Percentiles rank a stretch among this genome's conserved stretches.
phyloP scores from a whole-genome alignment of 306 rosid genomes.

The Delonix regia region DNA sequence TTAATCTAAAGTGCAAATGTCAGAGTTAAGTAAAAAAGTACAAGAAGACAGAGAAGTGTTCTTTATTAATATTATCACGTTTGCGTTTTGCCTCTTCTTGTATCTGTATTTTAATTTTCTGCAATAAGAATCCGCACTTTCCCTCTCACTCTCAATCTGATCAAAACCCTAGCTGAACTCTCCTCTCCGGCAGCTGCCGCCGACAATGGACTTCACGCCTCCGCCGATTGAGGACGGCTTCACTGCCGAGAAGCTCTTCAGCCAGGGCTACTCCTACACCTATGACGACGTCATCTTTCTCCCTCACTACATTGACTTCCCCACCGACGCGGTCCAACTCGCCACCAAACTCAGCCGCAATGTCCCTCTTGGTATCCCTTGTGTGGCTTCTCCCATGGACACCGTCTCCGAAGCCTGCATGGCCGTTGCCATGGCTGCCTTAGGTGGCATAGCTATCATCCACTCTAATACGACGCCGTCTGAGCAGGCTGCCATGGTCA shows the following conservation, averaged over 20 bases:
- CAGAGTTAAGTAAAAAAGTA: no score
- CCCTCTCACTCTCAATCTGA: background rate
- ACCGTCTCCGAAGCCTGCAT: slow-evolving; percentile 65
- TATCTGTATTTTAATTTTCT: no score
- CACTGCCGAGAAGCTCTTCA: slow-evolving; percentile 57
- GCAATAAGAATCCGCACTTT: background rate
- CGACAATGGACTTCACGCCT: slow-evolving; percentile 7
- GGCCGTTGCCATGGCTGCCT: slow-evolving; percentile 70
- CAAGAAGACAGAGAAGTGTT: no score
- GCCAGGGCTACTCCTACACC: slow-evolving; percentile 70
- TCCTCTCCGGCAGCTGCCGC: background rate
- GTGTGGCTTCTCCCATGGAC: slow-evolving; percentile 77
- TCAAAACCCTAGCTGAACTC: background rate
- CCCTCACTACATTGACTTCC: slow-evolving; percentile 76
- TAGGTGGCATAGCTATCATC: slow-evolving; percentile 61
- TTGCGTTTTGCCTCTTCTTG: no score
- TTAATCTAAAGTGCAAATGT: no score
- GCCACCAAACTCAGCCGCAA: slow-evolving; percentile 53
- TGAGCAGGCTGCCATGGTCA: slow-evolving; percentile 50
- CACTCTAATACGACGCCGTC: slow-evolving; percentile 56
- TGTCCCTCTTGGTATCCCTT: slow-evolving; percentile 51
- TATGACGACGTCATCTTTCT: slow-evolving; percentile 78
- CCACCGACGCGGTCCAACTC: slow-evolving; percentile 56
- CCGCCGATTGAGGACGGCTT: slow-evolving; percentile 58
- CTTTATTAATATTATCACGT: no score